Evolutionary conservation across 768 basidiomycete genomes (phyloP).

Genomic region (Mrakia blollopis): DNA sequence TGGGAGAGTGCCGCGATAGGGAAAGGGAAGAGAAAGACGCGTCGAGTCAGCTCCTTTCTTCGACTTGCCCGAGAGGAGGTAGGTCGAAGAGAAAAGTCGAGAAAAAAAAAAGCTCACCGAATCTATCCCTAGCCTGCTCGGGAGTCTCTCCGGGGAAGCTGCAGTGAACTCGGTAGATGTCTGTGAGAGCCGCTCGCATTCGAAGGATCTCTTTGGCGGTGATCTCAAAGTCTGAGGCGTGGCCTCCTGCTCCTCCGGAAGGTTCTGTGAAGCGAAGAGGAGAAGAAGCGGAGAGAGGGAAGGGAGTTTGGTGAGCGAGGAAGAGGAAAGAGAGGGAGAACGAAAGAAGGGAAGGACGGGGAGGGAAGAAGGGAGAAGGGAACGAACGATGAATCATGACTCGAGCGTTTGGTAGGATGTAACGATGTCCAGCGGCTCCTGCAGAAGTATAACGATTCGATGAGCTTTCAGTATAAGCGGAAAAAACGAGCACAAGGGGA

Average conservation of each 20-base stretch:
- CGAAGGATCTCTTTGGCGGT: constrained; percentile 94
- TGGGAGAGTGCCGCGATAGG: constrained; percentile 39
- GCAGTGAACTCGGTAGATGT: constrained; percentile 87
- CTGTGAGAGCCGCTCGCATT: constrained; percentile 72
- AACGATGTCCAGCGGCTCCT: constrained; percentile 83
- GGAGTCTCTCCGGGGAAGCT: constrained; percentile 58
- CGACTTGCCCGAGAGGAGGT: too few species aligned
- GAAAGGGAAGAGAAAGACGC: too few species aligned
- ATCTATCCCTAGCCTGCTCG: constrained; percentile 63
- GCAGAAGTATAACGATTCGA: too few species aligned
- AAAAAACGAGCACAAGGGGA: too few species aligned
- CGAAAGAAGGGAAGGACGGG: constrained; percentile 27
- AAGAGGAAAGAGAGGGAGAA: neutral
- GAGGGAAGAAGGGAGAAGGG: neutral
- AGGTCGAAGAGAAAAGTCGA: neutral
- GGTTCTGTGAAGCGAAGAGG: constrained; percentile 63
- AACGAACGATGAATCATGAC: constrained; percentile 96
- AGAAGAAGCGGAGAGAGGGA: constrained; percentile 19
- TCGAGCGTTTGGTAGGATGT: constrained; percentile 84
- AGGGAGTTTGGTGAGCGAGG: too few species aligned
- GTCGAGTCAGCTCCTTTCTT: constrained; percentile 2
- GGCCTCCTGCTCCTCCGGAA: constrained; percentile 90
- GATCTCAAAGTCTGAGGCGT: constrained; percentile 95
- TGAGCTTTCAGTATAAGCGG: too few species aligned
- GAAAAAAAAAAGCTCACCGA: constrained; percentile 55